Percentiles rank a stretch among this genome's conserved stretches.
Conservation (phyloP, 352 stramenopile genomes). For the Blastocystis sp. region DNA sequence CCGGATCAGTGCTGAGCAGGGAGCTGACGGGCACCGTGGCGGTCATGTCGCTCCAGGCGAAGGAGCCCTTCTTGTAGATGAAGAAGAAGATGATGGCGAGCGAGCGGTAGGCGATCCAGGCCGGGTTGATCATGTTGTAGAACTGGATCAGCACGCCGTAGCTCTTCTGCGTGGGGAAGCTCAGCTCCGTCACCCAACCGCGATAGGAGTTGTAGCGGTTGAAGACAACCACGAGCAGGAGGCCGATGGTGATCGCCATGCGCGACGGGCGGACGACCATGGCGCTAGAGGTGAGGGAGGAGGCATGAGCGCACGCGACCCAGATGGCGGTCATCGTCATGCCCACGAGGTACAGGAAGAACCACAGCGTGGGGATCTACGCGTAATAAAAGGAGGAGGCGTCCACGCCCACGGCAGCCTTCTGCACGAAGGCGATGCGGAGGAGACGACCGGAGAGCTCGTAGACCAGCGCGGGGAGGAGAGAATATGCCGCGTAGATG, state of each 20-base stretch:
- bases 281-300: background rate
- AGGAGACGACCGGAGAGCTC: background rate
- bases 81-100: background rate
- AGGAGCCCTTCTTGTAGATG: background rate
- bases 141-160: background rate
- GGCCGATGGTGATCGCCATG: background rate
- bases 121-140: background rate
- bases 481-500: background rate
- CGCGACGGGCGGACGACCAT: slow-evolving; percentile 5
- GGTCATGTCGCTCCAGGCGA: background rate
- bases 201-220: background rate
- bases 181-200: background rate
- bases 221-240: background rate
- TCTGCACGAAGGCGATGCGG: background rate
- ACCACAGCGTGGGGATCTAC: slow-evolving; percentile 11
- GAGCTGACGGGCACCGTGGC: background rate
- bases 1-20: background rate
- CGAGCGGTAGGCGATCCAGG: background rate
- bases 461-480: background rate
- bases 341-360: background rate
- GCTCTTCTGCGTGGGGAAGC: background rate
- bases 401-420: background rate
- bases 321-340: background rate
- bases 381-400: background rate
- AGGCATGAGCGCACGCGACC: background rate